These are phyloP conservation scores for Phaeosphaeriaceae sp. DNA, from an alignment of 2,329 filamentous ascomycete genomes.

Conservation along the genomic window DNA sequence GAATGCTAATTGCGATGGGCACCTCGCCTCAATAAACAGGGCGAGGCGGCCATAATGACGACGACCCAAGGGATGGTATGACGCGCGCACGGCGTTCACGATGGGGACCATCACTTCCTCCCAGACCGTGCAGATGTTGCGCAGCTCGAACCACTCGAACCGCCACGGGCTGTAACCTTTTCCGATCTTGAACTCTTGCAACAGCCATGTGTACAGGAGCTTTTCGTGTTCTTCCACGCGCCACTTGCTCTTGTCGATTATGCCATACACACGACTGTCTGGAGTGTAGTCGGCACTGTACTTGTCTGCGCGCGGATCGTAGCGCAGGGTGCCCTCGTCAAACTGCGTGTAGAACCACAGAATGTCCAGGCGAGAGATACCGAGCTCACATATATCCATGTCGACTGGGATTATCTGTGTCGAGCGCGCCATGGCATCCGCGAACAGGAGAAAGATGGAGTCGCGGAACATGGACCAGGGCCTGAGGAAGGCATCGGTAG, in stretches of 20 bases:
- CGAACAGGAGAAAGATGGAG: constrained; percentile 28
- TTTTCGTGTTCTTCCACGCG: constrained; percentile 38
- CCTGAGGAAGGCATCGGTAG: constrained; percentile 34
- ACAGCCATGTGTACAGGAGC: constrained; percentile 40
- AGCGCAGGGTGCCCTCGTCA: constrained; percentile 34
- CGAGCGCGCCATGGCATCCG: constrained; percentile 14
- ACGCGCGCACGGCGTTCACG: constrained; percentile 35
- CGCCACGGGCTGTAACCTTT: constrained; percentile 34
- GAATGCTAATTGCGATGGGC: constrained; percentile 41
- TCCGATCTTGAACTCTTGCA: constrained; percentile 44
- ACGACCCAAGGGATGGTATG: constrained; percentile 36
- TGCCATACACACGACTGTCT: constrained; percentile 18
- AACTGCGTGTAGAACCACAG: constrained; percentile 44
- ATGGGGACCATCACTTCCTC: constrained; percentile 40
- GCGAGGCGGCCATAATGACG: constrained; percentile 42
- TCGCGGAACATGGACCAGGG: constrained; percentile 45
- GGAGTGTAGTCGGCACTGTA: constrained; percentile 15
- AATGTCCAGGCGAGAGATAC: constrained; percentile 31
- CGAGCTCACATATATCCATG: constrained; percentile 1
- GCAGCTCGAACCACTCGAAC: constrained; percentile 38
- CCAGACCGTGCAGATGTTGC: constrained; percentile 38
- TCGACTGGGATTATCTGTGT: constrained; percentile 8
- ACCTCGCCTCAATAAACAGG: constrained; percentile 35
- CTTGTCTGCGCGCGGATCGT: constrained; percentile 32
- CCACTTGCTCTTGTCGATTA: constrained; percentile 40